A percentile compares a stretch with the other conserved stretches of the same genome.
These are phyloP conservation scores for Lunasporangiospora selenospora DNA, from an alignment of 192 early-diverging fungal genomes.

Conservation along the genomic window DNA sequence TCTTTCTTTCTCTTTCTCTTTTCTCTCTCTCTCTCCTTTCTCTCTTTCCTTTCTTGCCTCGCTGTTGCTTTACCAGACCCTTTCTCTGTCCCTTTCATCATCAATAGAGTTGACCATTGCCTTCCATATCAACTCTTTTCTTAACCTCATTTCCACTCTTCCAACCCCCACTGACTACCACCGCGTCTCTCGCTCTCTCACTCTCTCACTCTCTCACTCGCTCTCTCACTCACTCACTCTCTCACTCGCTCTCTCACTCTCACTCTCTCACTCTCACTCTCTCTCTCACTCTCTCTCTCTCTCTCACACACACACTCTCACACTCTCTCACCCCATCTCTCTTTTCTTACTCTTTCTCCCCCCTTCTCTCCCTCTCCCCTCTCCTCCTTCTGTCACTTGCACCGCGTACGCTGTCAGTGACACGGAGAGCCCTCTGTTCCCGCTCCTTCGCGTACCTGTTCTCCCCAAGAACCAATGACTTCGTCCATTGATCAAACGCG, in stretches of 20 bases:
- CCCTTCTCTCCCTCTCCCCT: too few species aligned
- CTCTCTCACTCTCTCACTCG: neutral
- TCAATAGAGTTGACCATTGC: conserved; percentile 16
- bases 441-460: too few species aligned
- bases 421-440: too few species aligned
- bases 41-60: neutral
- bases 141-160: neutral
- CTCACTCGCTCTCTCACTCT: neutral
- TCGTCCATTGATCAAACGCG: neutral
- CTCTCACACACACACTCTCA: conserved; percentile 1
- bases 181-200: too few species aligned
- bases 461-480: neutral
- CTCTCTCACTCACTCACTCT: neutral
- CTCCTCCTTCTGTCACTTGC: too few species aligned
- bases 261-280: neutral
- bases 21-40: neutral
- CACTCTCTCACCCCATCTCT: too few species aligned
- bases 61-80: neutral
- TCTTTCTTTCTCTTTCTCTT: neutral
- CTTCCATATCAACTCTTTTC: neutral
- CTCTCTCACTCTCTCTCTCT: neutral
- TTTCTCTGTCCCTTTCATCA: neutral
- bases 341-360: too few species aligned
- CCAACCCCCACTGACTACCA: neutral
- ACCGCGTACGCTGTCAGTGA: too few species aligned